Evolutionary conservation across 169 alveolate genomes (phyloP).

Genomic region (Miamiensis avidus): DNA sequence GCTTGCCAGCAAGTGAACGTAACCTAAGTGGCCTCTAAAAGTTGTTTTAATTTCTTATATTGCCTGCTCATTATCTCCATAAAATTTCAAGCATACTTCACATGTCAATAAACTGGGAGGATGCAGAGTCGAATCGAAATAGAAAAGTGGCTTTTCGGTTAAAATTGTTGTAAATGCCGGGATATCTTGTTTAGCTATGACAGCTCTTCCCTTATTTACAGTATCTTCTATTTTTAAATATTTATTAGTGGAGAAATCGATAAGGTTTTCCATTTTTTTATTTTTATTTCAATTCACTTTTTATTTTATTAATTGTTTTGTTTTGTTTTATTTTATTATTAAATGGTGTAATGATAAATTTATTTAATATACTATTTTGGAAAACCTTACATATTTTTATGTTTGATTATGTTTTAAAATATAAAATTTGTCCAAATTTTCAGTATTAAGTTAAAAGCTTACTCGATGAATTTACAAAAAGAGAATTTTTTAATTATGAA

Average conservation of each 20-base stretch:
- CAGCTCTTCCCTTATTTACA: not conserved
- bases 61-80: not conserved
- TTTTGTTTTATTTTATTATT: no score
- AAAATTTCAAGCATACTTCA: not conserved
- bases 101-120: not conserved
- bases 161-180: not conserved
- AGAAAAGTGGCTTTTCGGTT: not conserved
- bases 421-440: no score
- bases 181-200: not conserved
- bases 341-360: no score
- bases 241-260: no score
- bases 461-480: no score
- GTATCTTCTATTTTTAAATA: not conserved
- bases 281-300: no score
- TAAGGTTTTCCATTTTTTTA: no score
- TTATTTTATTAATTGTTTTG: no score
- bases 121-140: not conserved
- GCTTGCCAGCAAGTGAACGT: not conserved
- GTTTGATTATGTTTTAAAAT: no score
- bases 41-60: not conserved
- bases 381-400: no score
- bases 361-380: not conserved
- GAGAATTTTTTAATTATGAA: no score
- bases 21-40: not conserved
- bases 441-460: no score